Evolutionary conservation across 2,329 filamentous ascomycete species (phyloP), one percentile per base, ranked within the genome.

Genomic region (Sarocladium oryzae): DNA sequence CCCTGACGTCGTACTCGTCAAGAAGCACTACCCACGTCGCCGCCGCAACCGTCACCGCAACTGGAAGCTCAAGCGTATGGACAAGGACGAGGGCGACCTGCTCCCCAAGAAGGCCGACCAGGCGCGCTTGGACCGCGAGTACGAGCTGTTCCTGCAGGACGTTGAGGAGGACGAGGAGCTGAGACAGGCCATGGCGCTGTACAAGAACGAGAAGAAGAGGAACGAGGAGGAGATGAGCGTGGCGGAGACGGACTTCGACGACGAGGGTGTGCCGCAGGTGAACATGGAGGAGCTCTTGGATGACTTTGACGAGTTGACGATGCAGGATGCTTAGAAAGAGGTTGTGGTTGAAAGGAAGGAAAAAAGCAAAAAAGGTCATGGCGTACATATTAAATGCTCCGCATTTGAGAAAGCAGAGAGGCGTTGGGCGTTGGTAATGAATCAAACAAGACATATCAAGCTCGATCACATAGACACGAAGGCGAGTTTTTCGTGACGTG

Each of bases 41-140:
- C 85, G 87, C 75, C 95, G 92, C 81, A 71, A 71, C 61, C 85
- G 84, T 75, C 79, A 77, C 68, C 84, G 95, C 59, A 88, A 88
- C 76, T 99, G 93, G 93, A 88, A 86, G 68, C 82, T 99, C 68
- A 95, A 88, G 81, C 89, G 93, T 63, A 92, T 99, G 88, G 79
- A 79, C 57, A 86, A 83, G 70, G 91, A 97, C 56, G 89, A 96
- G 66, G 86, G 87, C 58, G 92, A 96, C 57, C 78, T 95, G 67
- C 72, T 91, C 56, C 88, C 89, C 32, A 85, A 88, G 74, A 89
- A 96, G 72, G 77, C 89, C 54, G 91, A 97, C 65, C 87, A 92
- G 64, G 88, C 91, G 54, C 83, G 84, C 56, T 83, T 95, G 74
- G 91, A 97, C 65, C 81, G 85, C 57, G 93, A 99, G 69, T 99